Base-by-base conservation (phyloP, 2,329 filamentous ascomycete genomes). In the Rhynchosporium secalis region DNA sequence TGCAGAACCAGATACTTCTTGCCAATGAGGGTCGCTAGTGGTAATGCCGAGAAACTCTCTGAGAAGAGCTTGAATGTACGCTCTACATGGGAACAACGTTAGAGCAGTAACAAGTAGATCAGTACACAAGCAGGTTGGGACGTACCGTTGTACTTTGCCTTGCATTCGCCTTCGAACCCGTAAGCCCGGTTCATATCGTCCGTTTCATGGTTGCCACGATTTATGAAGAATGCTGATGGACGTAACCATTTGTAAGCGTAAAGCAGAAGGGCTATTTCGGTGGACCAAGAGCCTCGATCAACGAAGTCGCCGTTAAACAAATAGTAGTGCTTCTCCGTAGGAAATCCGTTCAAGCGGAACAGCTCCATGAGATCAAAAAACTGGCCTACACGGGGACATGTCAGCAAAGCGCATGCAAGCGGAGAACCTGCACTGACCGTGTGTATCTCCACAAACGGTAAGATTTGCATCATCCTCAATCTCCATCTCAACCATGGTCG, bases 151-250 rank as follows among this genome's bases (percentile, higher is more conserved):
- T 99, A 99, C 79, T 99, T 99, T 70, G 92, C 91, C 77, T 94
- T 95, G 81, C 95, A 98, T 76, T 99, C 95, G 74, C 95, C 95
- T 77, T 99, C 95, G 72, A 99, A 99, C 20, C 95, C 95, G 75
- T 99, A 99, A 59, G 95, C 93, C 69, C 92, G 87, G 81, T 99
- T 99, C 95, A 99, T 99, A 77, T 97, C 94, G 75, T 98, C 94
- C 55, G 95, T 98, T 79, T 99, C 95, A 78, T 99, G 95, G 78
- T 99, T 99, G 70, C 95, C 95, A 65, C 95, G 87, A 81, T 99
- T 99, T 67, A 99, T 81, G 85, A 96, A 98, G 82, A 99, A 94
- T 60, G 82, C 86, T 48, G 86, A 85, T 7, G 95, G 95, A 60
- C 90, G 87, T 71, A 98, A 78, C 94, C 92, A 96, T 80, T 99